phyloP scores from a whole-genome alignment of 2,329 filamentous ascomycete species.

The Ophidiomyces ophidiicola region DNA sequence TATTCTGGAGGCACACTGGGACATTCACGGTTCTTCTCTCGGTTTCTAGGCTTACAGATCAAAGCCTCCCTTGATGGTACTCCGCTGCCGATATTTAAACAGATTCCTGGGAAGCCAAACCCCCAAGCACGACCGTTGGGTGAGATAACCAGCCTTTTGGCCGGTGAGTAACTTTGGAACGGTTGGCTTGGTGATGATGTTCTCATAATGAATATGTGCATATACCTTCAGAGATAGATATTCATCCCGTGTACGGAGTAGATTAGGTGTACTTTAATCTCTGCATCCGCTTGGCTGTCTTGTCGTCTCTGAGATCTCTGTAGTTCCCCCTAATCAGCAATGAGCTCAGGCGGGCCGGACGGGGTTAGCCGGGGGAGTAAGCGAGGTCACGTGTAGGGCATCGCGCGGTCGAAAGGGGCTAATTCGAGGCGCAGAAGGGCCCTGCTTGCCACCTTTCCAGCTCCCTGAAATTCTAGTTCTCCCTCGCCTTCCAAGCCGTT shows the following conservation, averaged over 20 bases:
- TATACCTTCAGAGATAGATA: too few relatives aligned
- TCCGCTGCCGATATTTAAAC: constrained; percentile 11
- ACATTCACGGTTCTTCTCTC: constrained; percentile 31
- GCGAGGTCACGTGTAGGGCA: neutral
- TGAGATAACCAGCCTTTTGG: constrained; percentile 2
- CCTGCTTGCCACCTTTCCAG: constrained; percentile 4
- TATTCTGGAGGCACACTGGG: constrained; percentile 36
- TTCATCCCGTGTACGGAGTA: too few relatives aligned
- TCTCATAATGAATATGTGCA: too few relatives aligned
- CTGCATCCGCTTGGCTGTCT: too few relatives aligned
- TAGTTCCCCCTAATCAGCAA: neutral
- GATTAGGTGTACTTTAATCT: too few relatives aligned
- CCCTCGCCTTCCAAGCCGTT: neutral
- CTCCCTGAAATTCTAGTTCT: too few relatives aligned
- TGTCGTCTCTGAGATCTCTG: neutral
- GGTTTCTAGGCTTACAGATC: constrained; percentile 38
- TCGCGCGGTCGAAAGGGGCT: neutral
- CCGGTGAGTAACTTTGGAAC: neutral
- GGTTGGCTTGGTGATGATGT: too few relatives aligned
- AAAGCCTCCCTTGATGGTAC: constrained; percentile 24
- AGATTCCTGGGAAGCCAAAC: neutral
- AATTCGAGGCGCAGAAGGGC: neutral
- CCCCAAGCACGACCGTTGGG: neutral
- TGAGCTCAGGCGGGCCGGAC: neutral
- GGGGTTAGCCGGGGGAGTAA: constrained; percentile 5